Conservation (phyloP, 2,329 filamentous ascomycete genomes). For the Ramularia collo-cygni region DNA sequence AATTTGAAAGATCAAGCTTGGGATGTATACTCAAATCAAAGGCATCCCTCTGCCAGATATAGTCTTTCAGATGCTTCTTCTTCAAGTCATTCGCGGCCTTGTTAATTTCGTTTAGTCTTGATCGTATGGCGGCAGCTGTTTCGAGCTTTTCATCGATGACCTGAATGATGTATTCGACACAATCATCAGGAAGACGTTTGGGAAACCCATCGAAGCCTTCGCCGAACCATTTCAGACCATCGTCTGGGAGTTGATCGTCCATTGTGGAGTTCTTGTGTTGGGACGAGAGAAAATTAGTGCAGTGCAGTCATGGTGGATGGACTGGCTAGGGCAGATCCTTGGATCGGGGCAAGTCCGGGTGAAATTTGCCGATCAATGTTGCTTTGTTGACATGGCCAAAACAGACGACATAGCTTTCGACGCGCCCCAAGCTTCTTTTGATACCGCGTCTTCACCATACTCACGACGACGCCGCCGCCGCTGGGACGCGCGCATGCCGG, state of each 20-base stretch:
- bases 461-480: too few species aligned
- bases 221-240: slow-evolving; percentile 59
- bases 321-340: too few species aligned
- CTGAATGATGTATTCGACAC: slow-evolving; percentile 77
- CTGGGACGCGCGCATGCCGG: slow-evolving; percentile 10
- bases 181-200: slow-evolving; percentile 69
- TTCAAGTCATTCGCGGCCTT: slow-evolving; percentile 60
- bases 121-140: slow-evolving; percentile 47
- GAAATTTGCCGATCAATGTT: too few species aligned
- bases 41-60: slow-evolving; percentile 89
- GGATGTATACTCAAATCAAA: slow-evolving; percentile 61
- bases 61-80: slow-evolving; percentile 64
- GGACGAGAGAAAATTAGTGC: slow-evolving; percentile 1
- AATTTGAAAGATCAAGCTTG: slow-evolving; percentile 32
- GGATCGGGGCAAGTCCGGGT: too few species aligned
- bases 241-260: slow-evolving; percentile 33
- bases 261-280: slow-evolving; percentile 6
- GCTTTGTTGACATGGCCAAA: too few species aligned
- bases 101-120: slow-evolving; percentile 64
- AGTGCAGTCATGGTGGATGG: too few species aligned
- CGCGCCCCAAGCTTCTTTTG: too few species aligned
- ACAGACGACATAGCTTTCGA: too few species aligned
- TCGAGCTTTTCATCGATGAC: slow-evolving; percentile 52
- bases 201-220: slow-evolving; percentile 60
- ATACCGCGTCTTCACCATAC: too few species aligned